Percentiles rank a stretch among this genome's conserved stretches.
Conservation (phyloP, 2,329 filamentous ascomycete species). For the Onygena corvina region DNA sequence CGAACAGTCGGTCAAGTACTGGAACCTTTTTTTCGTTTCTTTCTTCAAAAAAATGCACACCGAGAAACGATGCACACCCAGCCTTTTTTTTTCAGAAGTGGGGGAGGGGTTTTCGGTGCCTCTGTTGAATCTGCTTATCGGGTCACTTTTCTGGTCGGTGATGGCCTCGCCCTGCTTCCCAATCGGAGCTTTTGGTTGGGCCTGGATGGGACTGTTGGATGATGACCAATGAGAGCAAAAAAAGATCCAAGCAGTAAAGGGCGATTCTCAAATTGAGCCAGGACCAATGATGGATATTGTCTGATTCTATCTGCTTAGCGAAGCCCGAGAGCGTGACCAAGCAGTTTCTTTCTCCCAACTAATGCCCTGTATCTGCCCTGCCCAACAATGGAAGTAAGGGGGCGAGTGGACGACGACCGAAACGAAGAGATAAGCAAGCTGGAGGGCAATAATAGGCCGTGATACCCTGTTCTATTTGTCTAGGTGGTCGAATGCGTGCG, state of each 20-base stretch:
- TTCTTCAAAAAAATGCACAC: not conserved
- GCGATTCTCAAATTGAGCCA: not conserved
- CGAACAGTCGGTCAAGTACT: constrained; percentile 7
- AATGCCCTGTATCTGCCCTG: not conserved
- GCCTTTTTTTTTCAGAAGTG: not conserved
- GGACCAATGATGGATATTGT: constrained; percentile 1
- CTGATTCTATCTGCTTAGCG: not conserved
- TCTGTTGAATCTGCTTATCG: not conserved
- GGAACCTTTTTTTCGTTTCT: not conserved
- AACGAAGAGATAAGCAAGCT: not conserved
- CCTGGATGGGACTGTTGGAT: not conserved
- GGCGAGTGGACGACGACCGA: not conserved
- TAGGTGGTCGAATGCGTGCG: too few species aligned
- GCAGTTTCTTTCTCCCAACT: not conserved
- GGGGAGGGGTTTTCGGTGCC: too few species aligned
- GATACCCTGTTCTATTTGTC: too few species aligned
- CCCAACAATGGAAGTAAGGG: not conserved
- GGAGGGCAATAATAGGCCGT: not conserved
- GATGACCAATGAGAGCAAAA: not conserved
- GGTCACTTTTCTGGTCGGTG: not conserved
- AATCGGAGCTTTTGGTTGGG: constrained; percentile 1
- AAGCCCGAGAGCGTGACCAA: not conserved
- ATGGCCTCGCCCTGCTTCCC: not conserved
- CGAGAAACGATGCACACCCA: not conserved
- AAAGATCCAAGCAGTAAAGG: constrained; percentile 1